These are phyloP conservation scores for Aspergillus mulundensis DNA, from an alignment of 495 filamentous ascomycete species.

Conservation along the genomic window DNA sequence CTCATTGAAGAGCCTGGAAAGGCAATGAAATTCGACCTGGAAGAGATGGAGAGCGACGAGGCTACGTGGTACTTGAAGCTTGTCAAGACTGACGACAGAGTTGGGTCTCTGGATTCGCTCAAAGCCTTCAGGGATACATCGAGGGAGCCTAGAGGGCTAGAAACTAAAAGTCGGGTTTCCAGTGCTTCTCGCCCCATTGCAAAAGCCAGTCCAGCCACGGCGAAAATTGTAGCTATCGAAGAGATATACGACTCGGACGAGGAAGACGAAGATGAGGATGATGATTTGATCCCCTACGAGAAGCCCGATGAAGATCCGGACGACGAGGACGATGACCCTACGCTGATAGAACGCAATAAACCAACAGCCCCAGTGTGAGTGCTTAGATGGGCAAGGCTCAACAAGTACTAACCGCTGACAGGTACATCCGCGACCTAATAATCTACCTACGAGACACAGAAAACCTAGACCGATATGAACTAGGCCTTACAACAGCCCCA, in stretches of 20 bases:
- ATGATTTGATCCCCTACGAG: constrained; percentile 74
- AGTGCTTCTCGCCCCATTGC: constrained; percentile 13
- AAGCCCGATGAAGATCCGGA: constrained; percentile 92
- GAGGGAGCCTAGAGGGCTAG: background rate
- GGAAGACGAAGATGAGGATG: constrained; percentile 59
- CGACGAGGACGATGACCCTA: constrained; percentile 90
- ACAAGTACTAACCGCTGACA: constrained; percentile 18
- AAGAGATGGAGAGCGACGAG: constrained; percentile 69
- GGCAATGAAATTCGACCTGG: constrained; percentile 76
- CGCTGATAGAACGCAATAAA: constrained; percentile 74
- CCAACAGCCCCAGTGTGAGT: constrained; percentile 76
- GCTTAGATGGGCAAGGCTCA: background rate
- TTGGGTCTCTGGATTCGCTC: constrained; percentile 57
- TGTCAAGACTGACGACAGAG: constrained; percentile 54
- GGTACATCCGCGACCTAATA: constrained; percentile 85
- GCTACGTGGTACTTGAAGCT: constrained; percentile 74
- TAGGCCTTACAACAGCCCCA: constrained; percentile 73
- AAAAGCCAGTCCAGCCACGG: constrained; percentile 29
- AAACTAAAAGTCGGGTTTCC: constrained; percentile 8
- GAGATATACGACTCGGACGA: constrained; percentile 51
- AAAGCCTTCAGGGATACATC: constrained; percentile 12
- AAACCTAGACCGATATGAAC: constrained; percentile 74
- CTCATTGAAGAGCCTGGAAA: constrained; percentile 73
- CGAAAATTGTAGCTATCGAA: constrained; percentile 61
- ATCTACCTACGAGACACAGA: constrained; percentile 73